Evolutionary conservation across 192 early-diverging fungal species (phyloP).

Genomic region (Mortierella antarctica): DNA sequence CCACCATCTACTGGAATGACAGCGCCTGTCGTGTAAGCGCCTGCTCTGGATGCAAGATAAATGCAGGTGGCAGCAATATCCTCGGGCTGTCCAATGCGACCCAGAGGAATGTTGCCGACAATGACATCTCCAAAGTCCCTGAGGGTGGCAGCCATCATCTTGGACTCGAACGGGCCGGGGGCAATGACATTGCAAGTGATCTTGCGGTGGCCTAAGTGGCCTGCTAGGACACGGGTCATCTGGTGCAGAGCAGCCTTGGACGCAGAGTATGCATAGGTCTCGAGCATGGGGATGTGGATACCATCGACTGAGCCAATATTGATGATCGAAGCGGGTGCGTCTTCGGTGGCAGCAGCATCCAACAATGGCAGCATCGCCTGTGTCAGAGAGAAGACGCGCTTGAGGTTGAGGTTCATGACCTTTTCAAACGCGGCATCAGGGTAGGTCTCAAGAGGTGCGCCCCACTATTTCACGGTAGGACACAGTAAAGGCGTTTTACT

Average conservation of each 20-base stretch:
- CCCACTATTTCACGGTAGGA: conserved; percentile 54
- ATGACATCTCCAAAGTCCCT: conserved; percentile 66
- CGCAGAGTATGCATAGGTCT: conserved; percentile 79
- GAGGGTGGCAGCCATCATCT: conserved; percentile 82
- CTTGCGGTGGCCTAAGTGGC: conserved; percentile 66
- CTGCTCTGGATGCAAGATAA: conserved; percentile 79
- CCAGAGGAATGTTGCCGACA: conserved; percentile 68
- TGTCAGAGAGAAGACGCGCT: conserved; percentile 83
- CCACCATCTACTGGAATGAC: conserved; percentile 91
- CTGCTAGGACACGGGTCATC: conserved; percentile 74
- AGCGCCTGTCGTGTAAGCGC: conserved; percentile 85
- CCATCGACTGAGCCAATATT: conserved; percentile 89
- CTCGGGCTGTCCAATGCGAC: conserved; percentile 81
- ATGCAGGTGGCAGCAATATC: conserved; percentile 92
- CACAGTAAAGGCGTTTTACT: neutral
- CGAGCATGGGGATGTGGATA: conserved; percentile 57
- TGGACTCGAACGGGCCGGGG: conserved; percentile 78
- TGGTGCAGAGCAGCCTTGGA: conserved; percentile 89
- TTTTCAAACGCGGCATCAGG: conserved; percentile 75
- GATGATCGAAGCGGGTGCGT: conserved; percentile 82
- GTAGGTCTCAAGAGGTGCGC: conserved; percentile 62
- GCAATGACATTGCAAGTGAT: conserved; percentile 79
- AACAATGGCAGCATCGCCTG: conserved; percentile 82
- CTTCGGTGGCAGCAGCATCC: conserved; percentile 64
- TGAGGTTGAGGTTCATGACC: conserved; percentile 89